Base-by-base conservation (phyloP, 108 stramenopile species). In the Asterionellopsis glacialis region DNA sequence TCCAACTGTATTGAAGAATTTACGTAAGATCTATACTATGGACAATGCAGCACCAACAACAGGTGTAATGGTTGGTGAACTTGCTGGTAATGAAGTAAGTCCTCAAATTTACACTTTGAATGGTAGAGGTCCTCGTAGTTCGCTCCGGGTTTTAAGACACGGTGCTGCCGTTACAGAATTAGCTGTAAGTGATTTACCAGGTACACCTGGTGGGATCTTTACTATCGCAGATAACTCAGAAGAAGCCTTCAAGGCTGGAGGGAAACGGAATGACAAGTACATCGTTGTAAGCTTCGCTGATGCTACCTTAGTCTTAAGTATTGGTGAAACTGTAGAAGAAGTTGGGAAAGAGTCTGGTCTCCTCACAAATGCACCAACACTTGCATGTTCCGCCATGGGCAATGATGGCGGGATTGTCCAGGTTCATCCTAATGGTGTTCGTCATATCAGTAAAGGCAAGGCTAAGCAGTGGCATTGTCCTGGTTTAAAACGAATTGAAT, bases 241-340 rank as follows among this genome's bases (percentile, higher is more conserved):
- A n/a, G 75, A 72, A 26, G 50, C 59, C 15, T 11, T 56, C 56
- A 45, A 45, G 53, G 63, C 58, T 57, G 76, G 41, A 61, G 54
- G 19, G 13, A 62, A 19, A 18, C 22, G 44, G 7, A 59, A 59
- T 22, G 70, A 71, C 69, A 74, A 81, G 55, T 97, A 84, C 76
- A 98, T 99, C 61, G 95, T 99, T 16, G 96, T 99, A 21, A 91
- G 85, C 41, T 99, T 99, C 78, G 86, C 89, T 14, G 96, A 98
- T 73, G 95, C 95, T 21, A 98, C 97, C 7, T 75, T 99, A 24
- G 98, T 98, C 2, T 75, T 99, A 18, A 87, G 87, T 47, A 82
- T 98, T 26, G 98, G 96, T 16, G 97, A 97, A 51, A 87, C 82
- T 18, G 96, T 99, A 10, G 98, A 98, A 70, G 96, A 99, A 69